phyloP scores from a whole-genome alignment of 164 flowering plant species.

The Tetracentron sinense region DNA sequence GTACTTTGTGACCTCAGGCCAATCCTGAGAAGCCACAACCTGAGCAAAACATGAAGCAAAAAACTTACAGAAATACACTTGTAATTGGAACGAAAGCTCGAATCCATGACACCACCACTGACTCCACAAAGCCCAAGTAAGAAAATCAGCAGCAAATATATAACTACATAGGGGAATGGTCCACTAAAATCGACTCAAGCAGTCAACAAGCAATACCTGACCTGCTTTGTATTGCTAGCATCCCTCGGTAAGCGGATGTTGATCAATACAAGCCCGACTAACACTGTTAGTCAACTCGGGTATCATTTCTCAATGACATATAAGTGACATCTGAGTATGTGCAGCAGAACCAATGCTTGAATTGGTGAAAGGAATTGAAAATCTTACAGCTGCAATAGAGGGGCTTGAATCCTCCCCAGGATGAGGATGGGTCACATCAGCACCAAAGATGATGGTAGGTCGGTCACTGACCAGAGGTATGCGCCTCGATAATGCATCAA shows the following conservation, averaged over 20 bases:
- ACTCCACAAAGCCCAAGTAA: background rate
- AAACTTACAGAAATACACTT: background rate
- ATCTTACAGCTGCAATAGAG: slow-evolving; percentile 86
- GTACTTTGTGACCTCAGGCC: slow-evolving; percentile 81
- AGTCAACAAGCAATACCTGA: too few species aligned
- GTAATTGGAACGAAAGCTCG: too few species aligned
- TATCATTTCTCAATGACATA: too few species aligned
- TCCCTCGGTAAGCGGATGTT: too few species aligned
- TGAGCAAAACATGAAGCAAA: slow-evolving; percentile 8
- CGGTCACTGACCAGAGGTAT: slow-evolving; percentile 81
- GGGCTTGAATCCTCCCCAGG: slow-evolving; percentile 98
- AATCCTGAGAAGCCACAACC: slow-evolving; percentile 89
- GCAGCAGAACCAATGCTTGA: background rate
- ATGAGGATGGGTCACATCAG: slow-evolving; percentile 99
- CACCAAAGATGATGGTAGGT: slow-evolving; percentile 96
- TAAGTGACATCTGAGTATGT: too few species aligned
- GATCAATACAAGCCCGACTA: too few species aligned
- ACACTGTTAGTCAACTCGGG: too few species aligned
- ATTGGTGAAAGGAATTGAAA: background rate
- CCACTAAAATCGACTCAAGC: too few species aligned
- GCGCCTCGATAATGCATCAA: slow-evolving; percentile 84
- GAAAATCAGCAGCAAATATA: too few species aligned
- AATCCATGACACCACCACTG: too few species aligned
- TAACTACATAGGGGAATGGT: too few species aligned
- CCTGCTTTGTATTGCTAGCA: too few species aligned